Evolutionary conservation across 2,329 filamentous ascomycete species (phyloP).

Genomic region (Exophiala spinifera): DNA sequence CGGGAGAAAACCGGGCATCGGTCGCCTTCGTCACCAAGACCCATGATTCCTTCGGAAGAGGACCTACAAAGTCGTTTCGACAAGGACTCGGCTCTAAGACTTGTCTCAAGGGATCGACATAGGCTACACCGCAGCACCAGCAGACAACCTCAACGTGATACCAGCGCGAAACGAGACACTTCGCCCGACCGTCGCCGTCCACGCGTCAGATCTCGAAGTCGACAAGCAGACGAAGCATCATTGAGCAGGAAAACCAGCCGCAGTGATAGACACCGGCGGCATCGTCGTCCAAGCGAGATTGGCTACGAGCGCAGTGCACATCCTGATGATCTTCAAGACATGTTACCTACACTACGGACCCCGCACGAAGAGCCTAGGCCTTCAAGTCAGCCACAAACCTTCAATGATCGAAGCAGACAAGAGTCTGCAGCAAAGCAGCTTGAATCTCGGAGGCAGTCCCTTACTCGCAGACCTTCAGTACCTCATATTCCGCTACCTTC

Average conservation of each 20-base stretch:
- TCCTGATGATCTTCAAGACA: slow-evolving; percentile 16
- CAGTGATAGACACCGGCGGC: slow-evolving; percentile 13
- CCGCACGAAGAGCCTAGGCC: slow-evolving; percentile 7
- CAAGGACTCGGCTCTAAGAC: slow-evolving; percentile 58
- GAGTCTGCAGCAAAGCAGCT: slow-evolving; percentile 78
- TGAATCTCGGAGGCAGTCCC: slow-evolving; percentile 79
- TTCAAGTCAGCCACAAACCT: slow-evolving; percentile 31
- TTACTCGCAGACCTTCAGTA: slow-evolving; percentile 74
- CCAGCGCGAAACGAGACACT: slow-evolving; percentile 42
- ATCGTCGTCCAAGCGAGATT: slow-evolving; percentile 19
- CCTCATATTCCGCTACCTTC: slow-evolving; percentile 75
- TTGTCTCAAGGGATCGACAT: slow-evolving; percentile 45
- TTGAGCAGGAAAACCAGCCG: slow-evolving; percentile 17
- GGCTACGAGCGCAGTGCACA: slow-evolving; percentile 15
- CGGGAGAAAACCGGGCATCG: slow-evolving; percentile 56
- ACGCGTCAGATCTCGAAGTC: slow-evolving; percentile 37
- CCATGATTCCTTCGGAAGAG: slow-evolving; percentile 62
- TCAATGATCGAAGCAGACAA: slow-evolving; percentile 66
- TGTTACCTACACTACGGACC: not conserved
- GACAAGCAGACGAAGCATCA: slow-evolving; percentile 31
- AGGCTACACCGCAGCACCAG: slow-evolving; percentile 47
- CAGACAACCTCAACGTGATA: slow-evolving; percentile 45
- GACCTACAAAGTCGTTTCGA: slow-evolving; percentile 54
- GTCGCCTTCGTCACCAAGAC: slow-evolving; percentile 78
- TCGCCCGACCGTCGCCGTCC: slow-evolving; percentile 47